Evolutionary conservation across 2,329 filamentous ascomycete genomes (phyloP), one percentile per base, ranked within the genome.

Genomic region (Aspergillus vadensis): DNA sequence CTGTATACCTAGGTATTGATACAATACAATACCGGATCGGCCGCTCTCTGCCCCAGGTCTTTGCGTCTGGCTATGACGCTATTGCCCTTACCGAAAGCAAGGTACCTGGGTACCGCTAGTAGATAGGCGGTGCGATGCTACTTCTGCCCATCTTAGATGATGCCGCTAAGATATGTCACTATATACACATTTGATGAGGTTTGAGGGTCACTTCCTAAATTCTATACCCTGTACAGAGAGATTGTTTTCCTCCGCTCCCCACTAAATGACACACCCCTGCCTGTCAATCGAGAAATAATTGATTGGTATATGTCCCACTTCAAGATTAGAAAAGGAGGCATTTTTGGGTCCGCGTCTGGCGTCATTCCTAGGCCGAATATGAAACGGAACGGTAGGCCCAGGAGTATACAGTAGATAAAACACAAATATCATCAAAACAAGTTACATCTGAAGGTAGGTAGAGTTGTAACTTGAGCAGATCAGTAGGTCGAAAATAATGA

Each of bases 401-500:
- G 21, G 15, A 44, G 41, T 44, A 27, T 27, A 27, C 7, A 27
- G 9, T 44, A 44, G 41, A 21, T 30, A 49, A 25, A 49, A 49
- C 5, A 25, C 27, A n/a, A 49, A 49, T 10, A 25, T 30, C 23
- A 49, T 23, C 15, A 23, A 17, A 48, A 10, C 23, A 49, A 14
- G 23, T 30, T 49, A 49, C 23, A 49, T 49, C 21, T 49, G 10
- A 21, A 21, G 41, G 41, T 44, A 21, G 41, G 41, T 44, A 23
- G 21, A 49, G 23, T 27, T 32, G 25, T 32, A 9, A 25, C 47
- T 17, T 36, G n/a, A 27, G 47, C 25, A 50, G 52, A 55, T 57
- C 32, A 41, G 25, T 57, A 49, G 49, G 36, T 36, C 32, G 57
- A 50, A 43, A 63, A 63, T 55, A 51, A 54, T 66, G 59, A 65